phyloP scores from a whole-genome alignment of 495 filamentous ascomycete genomes.

The Neurospora pannonica region DNA sequence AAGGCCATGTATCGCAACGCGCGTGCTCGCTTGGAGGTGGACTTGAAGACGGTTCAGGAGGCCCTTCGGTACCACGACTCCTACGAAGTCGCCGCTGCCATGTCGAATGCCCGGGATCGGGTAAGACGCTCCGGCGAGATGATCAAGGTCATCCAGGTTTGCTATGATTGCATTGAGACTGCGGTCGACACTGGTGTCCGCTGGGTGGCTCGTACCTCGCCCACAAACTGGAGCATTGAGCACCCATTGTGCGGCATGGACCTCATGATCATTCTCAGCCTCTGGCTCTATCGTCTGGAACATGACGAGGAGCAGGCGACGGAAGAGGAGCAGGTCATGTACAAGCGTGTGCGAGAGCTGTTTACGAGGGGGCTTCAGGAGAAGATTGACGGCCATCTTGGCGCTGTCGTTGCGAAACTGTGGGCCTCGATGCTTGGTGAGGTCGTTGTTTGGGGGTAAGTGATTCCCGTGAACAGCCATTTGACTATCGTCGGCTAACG shows the following conservation, averaged over 20 bases:
- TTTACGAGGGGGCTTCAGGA: slow-evolving; percentile 86
- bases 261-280: slow-evolving; percentile 95
- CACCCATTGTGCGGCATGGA: slow-evolving; percentile 95
- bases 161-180: slow-evolving; percentile 96
- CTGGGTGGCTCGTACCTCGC: slow-evolving; percentile 93
- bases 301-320: slow-evolving; percentile 92
- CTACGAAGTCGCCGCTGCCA: slow-evolving; percentile 91
- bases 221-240: slow-evolving; percentile 98
- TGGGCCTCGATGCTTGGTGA: slow-evolving; percentile 99
- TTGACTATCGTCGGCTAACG: slow-evolving; percentile 35
- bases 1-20: slow-evolving; percentile 97
- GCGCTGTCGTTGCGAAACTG: slow-evolving; percentile 83
- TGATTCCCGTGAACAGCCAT: slow-evolving; percentile 11
- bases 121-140: slow-evolving; percentile 94
- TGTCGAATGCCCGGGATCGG: slow-evolving; percentile 85
- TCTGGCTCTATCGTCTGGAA: slow-evolving; percentile 98
- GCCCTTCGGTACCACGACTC: slow-evolving; percentile 94
- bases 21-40: slow-evolving; percentile 83
- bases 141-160: slow-evolving; percentile 96
- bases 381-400: slow-evolving; percentile 60
- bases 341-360: slow-evolving; percentile 85
- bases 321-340: slow-evolving; percentile 87
- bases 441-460: slow-evolving; percentile 93
- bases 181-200: slow-evolving; percentile 90
- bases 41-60: slow-evolving; percentile 91